Percentiles rank a stretch among this genome's conserved stretches.
Evolutionary conservation across 768 basidiomycete species (phyloP).

Genomic region (Lactifluus rugatus): DNA sequence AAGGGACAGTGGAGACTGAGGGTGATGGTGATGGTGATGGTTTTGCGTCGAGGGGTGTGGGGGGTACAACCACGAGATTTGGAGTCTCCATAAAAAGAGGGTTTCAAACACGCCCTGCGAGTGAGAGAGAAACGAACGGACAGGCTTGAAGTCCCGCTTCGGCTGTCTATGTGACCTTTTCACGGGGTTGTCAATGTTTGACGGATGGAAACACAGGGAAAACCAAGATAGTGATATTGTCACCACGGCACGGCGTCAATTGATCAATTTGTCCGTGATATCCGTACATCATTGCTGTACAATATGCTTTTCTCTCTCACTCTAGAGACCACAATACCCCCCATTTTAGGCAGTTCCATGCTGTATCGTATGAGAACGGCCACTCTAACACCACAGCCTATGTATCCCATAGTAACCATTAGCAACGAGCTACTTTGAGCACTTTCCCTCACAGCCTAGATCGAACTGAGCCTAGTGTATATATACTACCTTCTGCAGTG

Average conservation of each 20-base stretch:
- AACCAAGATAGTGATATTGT: neutral
- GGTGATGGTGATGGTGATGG: neutral
- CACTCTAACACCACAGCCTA: neutral
- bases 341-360: no score
- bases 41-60: constrained; percentile 7
- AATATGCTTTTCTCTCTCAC: no score
- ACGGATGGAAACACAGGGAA: neutral
- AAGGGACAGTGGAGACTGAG: constrained; percentile 12
- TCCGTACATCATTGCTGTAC: no score
- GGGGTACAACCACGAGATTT: constrained; percentile 14
- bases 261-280: no score
- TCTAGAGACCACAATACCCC: no score
- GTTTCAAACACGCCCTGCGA: neutral
- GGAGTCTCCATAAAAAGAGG: constrained; percentile 19
- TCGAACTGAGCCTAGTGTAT: constrained; percentile 66
- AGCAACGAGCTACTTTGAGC: constrained; percentile 50
- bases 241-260: neutral
- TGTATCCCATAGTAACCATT: constrained; percentile 13
- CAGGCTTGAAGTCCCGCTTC: constrained; percentile 18
- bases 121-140: constrained; percentile 6
- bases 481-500: constrained; percentile 67
- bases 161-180: constrained; percentile 2
- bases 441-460: constrained; percentile 71
- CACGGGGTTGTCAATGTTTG: neutral
- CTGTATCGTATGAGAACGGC: neutral